Evolutionary conservation across 352 stramenopile genomes (phyloP).

Genomic region (Globisporangium cylindrosporum): DNA sequence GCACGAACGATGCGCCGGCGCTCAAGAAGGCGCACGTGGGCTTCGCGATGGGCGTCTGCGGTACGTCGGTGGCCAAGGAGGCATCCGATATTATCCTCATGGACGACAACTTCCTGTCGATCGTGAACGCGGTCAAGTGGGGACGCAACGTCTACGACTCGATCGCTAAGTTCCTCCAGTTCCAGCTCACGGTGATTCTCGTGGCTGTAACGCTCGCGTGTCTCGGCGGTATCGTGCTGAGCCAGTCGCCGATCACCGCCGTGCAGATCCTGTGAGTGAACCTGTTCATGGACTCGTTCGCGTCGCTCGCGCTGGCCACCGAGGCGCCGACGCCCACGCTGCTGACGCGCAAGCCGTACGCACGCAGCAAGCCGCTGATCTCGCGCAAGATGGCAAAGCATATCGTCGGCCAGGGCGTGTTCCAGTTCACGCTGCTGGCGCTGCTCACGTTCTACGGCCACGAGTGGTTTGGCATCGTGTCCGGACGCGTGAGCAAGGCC

Average conservation of each 20-base stretch:
- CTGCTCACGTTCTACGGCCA: slow-evolving; percentile 58
- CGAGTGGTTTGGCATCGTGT: slow-evolving; percentile 18
- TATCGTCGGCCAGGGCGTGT: slow-evolving; percentile 78
- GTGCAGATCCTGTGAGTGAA: slow-evolving; percentile 95
- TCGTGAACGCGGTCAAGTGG: slow-evolving; percentile 91
- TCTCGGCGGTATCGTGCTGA: slow-evolving; percentile 57
- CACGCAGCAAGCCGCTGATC: slow-evolving; percentile 70
- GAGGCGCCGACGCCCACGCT: slow-evolving; percentile 74
- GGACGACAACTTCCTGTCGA: slow-evolving; percentile 91
- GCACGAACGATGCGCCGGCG: slow-evolving; percentile 91
- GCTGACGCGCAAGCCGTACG: slow-evolving; percentile 75
- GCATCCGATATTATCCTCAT: slow-evolving; percentile 90
- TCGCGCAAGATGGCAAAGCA: slow-evolving; percentile 85
- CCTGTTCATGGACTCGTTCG: slow-evolving; percentile 93
- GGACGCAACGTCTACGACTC: slow-evolving; percentile 92
- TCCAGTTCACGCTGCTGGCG: slow-evolving; percentile 75
- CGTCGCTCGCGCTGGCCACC: slow-evolving; percentile 86
- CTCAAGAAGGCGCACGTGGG: slow-evolving; percentile 90
- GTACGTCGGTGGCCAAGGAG: slow-evolving; percentile 87
- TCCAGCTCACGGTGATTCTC: slow-evolving; percentile 92
- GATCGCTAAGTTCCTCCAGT: slow-evolving; percentile 92
- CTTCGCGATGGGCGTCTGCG: slow-evolving; percentile 86
- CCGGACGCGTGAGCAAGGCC: slow-evolving; percentile 1
- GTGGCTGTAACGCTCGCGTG: slow-evolving; percentile 84
- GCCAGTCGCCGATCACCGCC: slow-evolving; percentile 74